Conservation (phyloP, 169 alveolate species). For the Perkinsus marinus region DNA sequence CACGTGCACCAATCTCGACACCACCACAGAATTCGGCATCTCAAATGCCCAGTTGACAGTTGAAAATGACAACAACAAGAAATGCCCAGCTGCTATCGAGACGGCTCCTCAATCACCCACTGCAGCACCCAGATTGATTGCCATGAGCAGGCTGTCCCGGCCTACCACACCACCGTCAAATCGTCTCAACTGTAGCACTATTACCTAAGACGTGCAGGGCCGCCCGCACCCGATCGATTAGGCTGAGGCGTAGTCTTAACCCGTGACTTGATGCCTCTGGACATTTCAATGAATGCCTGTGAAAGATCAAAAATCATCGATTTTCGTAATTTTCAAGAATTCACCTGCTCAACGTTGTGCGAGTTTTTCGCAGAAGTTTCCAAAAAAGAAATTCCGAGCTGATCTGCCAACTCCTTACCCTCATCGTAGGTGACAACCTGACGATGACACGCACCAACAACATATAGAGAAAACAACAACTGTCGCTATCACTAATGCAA, state of each 20-base stretch:
- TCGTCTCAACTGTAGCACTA: background rate
- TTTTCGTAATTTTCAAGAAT: background rate
- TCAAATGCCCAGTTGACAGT: too few relatives aligned
- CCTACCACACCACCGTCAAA: background rate
- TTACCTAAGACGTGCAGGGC: background rate
- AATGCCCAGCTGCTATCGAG: too few relatives aligned
- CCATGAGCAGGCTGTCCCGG: background rate
- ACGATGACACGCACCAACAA: background rate
- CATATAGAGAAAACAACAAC: too few relatives aligned
- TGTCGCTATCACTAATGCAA: too few relatives aligned
- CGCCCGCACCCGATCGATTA: background rate
- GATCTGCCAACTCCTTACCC: conserved; percentile 47
- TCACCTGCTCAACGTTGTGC: conserved; percentile 57
- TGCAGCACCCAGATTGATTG: background rate
- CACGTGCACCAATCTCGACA: background rate
- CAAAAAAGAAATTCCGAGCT: conserved; percentile 43
- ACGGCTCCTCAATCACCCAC: background rate
- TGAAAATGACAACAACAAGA: too few relatives aligned
- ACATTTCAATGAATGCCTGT: conserved; percentile 40
- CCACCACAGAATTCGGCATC: background rate
- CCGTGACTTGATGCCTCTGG: conserved; percentile 32
- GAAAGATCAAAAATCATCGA: background rate
- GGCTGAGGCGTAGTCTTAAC: conserved; percentile 4
- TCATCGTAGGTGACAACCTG: conserved; percentile 39
- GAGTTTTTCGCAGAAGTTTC: conserved; percentile 64